Evolutionary conservation across 2,329 filamentous ascomycete genomes (phyloP).

Genomic region (Penicillium crustosum): DNA sequence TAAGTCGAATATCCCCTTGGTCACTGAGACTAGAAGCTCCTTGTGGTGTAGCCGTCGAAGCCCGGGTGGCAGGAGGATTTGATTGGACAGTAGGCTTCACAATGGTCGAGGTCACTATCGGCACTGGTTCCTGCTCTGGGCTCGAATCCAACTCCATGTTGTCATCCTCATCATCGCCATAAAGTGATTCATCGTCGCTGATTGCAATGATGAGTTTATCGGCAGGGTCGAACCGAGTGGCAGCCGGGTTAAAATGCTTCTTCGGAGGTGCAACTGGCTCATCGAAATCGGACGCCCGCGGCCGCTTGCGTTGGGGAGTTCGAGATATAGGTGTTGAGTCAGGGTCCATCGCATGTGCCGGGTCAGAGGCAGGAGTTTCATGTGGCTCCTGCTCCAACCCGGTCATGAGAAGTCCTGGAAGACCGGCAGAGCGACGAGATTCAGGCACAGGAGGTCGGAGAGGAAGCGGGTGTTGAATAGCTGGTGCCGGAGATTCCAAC

Average conservation of each 20-base stretch:
- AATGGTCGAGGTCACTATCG: constrained; percentile 43
- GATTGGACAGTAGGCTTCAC: constrained; percentile 44
- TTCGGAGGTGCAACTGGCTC: constrained; percentile 55
- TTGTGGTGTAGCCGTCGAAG: constrained; percentile 37
- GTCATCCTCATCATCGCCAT: constrained; percentile 34
- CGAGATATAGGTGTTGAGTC: constrained; percentile 27
- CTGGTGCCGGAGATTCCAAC: constrained; percentile 6
- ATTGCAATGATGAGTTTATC: constrained; percentile 77
- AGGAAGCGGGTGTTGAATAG: constrained; percentile 40
- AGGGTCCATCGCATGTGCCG: constrained; percentile 14
- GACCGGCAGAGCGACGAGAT: constrained; percentile 36
- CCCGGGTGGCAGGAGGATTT: constrained; percentile 41
- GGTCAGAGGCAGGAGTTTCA: constrained; percentile 6
- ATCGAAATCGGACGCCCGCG: constrained; percentile 70
- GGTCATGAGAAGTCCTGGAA: constrained; percentile 57
- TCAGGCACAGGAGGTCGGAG: constrained; percentile 38
- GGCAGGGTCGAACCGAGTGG: constrained; percentile 42
- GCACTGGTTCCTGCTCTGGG: constrained; percentile 28
- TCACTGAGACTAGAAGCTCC: constrained; percentile 39
- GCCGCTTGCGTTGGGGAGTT: constrained; percentile 52
- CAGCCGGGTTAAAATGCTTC: constrained; percentile 62
- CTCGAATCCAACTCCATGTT: constrained; percentile 33
- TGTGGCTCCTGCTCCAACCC: constrained; percentile 14
- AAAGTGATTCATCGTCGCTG: constrained; percentile 66
- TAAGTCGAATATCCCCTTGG: constrained; percentile 47